Base-by-base conservation (phyloP, 2,329 filamentous ascomycete genomes). In the Claviceps humidiphila region DNA sequence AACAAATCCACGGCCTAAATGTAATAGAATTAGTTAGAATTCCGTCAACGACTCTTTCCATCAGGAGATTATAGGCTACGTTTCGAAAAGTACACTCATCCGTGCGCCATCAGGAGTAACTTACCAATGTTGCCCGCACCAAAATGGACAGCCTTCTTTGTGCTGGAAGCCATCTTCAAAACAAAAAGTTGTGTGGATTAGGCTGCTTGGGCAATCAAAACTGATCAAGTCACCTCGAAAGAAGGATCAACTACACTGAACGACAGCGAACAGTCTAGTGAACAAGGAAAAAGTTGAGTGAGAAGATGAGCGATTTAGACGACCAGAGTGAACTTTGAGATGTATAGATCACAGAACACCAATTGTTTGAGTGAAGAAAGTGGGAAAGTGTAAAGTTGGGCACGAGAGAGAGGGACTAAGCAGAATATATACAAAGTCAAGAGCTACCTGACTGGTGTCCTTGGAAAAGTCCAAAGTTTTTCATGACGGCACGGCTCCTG, bases 81-180 rank as follows among this genome's bases (percentile, higher is more conserved):
- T 7, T 34, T 17, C 17, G n/a, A 38, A 5, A 9, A 22, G n/a
- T n/a, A 38, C 40, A 14, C 17, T 34, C 24, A 26, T 11, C 7
- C 9, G 42, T 47, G 51, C 9, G 13, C 38, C n/a, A 14, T n/a
- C 40, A 17, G 30, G 9, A 48, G 17, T 41, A 4, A 64, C 72
- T 52, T 71, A 70, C 84, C 87, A 65, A 93, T 91, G 70, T 91
- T 91, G 66, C 87, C 87, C 62, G 86, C 86, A 59, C 87, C 87
- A 61, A 93, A 91, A 72, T 91, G 87, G 66, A 91, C 80, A 59
- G 87, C 87, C 67, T 85, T 88, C 68, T 81, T 82, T 38, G 47
- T 48, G 20, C 11, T 41, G 11, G 49, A 30, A 58, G 64, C 67
- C 72, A 76, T 76, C 56, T 50, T 74, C 64, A 53, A 44, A 54